Evolutionary conservation across 371 early-diverging fungal species (phyloP), one percentile per base, ranked within the genome.

Genomic region (Mucor irregularis): DNA sequence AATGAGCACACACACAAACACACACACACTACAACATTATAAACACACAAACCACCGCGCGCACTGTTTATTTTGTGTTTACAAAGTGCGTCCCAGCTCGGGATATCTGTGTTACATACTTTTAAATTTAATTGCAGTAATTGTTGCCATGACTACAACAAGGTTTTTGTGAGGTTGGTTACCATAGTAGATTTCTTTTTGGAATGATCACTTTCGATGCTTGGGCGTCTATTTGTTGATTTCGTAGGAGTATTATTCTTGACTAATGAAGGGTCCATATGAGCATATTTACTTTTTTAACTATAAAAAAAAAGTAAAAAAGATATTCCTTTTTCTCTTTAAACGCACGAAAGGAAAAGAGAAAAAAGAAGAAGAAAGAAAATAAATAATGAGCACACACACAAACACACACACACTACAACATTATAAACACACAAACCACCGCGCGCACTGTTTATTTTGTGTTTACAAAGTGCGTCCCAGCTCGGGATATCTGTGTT

Each of bases 141-240:
- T n/a, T n/a, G n/a, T n/a, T n/a, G n/a, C n/a, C n/a, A n/a, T n/a
- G n/a, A n/a, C n/a, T n/a, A n/a, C n/a, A n/a, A n/a, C n/a, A n/a
- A n/a, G n/a, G n/a, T n/a, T n/a, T n/a, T n/a, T n/a, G n/a, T n/a
- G n/a, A n/a, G n/a, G n/a, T n/a, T n/a, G n/a, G n/a, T n/a, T n/a
- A n/a, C n/a, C n/a, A n/a, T n/a, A 37, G 62, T 28, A n/a, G 67
- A 52, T 33, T 66, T 66, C 29, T 55, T 66, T 48, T 61, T 66
- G 10, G 42, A 10, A 14, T 37, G 21, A n/a, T 46, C 56, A 13
- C 53, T 46, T n/a, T 22, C 25, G 28, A 51, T 46, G 47, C 62
- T 56, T 24, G 35, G 22, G 14, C 53, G 51, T 56, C 53, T 45
- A 35, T 38, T 56, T 24, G 16, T 28, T 19, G 30, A 9, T 45